Evolutionary conservation across 345 rosid species (phyloP).

Genomic region (Eucalyptus decipiens): DNA sequence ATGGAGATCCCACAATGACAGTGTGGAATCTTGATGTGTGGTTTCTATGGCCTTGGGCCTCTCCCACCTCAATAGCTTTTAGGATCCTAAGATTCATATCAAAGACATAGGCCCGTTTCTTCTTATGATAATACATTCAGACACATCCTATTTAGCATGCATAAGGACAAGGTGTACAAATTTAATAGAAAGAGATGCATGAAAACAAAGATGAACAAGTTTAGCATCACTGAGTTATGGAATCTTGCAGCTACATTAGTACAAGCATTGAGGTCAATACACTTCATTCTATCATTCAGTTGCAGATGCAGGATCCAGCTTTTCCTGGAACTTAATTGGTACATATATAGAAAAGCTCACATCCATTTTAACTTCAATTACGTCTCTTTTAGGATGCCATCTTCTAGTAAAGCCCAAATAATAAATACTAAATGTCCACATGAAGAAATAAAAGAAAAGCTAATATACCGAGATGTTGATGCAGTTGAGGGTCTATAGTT

Average conservation of each 20-base stretch:
- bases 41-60: background rate
- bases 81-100: background rate
- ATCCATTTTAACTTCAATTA: background rate
- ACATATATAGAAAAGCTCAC: background rate
- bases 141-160: background rate
- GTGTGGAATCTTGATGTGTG: background rate
- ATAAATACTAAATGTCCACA: background rate
- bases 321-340: background rate
- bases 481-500: slow-evolving; percentile 87
- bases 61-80: background rate
- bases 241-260: background rate
- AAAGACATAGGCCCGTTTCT: background rate
- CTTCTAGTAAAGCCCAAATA: background rate
- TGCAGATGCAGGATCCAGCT: background rate
- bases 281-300: background rate
- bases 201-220: background rate
- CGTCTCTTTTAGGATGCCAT: background rate
- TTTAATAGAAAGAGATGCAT: background rate
- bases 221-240: background rate
- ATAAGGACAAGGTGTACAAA: background rate
- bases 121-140: background rate
- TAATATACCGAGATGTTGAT: slow-evolving; percentile 72
- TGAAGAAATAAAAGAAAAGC: background rate
- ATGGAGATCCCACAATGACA: background rate
- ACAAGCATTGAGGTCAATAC: background rate